Percentiles rank a stretch among this genome's conserved stretches.
phyloP scores from a whole-genome alignment of 257 asterid species.

The Nemophila menziesii region DNA sequence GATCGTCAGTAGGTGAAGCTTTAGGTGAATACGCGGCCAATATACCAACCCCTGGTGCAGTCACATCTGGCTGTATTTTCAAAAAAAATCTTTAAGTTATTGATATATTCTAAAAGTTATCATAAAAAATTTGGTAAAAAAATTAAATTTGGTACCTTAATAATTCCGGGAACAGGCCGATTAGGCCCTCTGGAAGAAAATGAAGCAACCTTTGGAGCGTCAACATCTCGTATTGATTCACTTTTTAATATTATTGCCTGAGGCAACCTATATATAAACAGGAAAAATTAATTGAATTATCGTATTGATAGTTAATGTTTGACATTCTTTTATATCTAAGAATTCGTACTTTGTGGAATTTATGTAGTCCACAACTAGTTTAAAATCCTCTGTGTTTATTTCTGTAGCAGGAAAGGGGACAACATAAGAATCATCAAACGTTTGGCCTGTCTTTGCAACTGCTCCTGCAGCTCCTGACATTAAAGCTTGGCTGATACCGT shows the following conservation, averaged over 20 bases:
- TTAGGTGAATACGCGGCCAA: constrained; percentile 11
- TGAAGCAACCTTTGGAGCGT: not conserved
- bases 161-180: not conserved
- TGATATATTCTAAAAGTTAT: too few species aligned
- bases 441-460: not conserved
- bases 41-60: constrained; percentile 21
- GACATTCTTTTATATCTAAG: not conserved
- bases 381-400: not conserved
- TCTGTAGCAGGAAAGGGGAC: constrained; percentile 16
- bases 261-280: constrained; percentile 6
- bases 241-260: constrained; percentile 6
- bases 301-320: not conserved
- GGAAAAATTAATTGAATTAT: too few species aligned
- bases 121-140: too few species aligned
- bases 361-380: constrained; percentile 3
- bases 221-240: constrained; percentile 3
- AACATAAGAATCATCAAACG: constrained; percentile 4
- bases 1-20: not conserved
- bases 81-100: not conserved
- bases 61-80: constrained; percentile 16
- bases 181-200: not conserved
- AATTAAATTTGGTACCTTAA: not conserved
- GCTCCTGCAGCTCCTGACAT: constrained; percentile 17
- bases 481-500: not conserved
- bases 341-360: constrained; percentile 10